These are phyloP conservation scores for Atractiella rhizophila DNA, from an alignment of 768 basidiomycete genomes.

Conservation along the genomic window DNA sequence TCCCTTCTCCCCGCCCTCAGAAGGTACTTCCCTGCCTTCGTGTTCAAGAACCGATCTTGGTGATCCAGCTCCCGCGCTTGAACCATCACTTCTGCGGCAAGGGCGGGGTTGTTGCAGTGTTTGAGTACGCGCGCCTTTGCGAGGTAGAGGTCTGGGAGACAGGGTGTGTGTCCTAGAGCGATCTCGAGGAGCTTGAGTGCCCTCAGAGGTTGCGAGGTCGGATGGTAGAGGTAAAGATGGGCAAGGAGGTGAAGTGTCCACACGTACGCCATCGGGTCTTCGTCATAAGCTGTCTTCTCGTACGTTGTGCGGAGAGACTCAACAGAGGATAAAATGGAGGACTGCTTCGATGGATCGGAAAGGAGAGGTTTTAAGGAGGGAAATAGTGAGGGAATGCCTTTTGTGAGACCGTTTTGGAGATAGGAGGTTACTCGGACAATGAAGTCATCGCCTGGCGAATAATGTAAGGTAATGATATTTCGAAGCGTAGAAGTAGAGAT, in stretches of 20 bases:
- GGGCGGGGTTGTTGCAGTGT: constrained; percentile 49
- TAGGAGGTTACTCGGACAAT: constrained; percentile 38
- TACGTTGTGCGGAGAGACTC: constrained; percentile 1
- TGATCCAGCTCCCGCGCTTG: constrained; percentile 64
- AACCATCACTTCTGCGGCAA: constrained; percentile 50
- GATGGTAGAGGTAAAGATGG: constrained; percentile 64
- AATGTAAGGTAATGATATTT: background rate
- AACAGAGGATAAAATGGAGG: background rate
- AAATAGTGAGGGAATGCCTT: constrained; percentile 81
- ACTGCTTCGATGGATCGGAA: constrained; percentile 32
- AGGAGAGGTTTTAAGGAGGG: constrained; percentile 75
- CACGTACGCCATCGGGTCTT: constrained; percentile 55
- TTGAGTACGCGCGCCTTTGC: constrained; percentile 63
- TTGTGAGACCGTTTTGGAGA: constrained; percentile 40
- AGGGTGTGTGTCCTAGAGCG: constrained; percentile 67
- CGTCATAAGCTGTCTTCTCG: constrained; percentile 19
- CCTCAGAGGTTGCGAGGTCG: constrained; percentile 30
- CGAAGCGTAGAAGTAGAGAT: background rate
- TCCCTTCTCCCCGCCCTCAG: constrained; percentile 54
- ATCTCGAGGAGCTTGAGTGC: constrained; percentile 38
- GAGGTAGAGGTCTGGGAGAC: constrained; percentile 67
- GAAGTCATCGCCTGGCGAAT: constrained; percentile 39
- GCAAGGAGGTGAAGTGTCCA: constrained; percentile 93
- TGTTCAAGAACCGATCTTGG: constrained; percentile 85
- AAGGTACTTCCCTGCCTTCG: constrained; percentile 74